These are phyloP conservation scores for Globisporangium heterothallicum DNA, from an alignment of 352 stramenopile genomes.

Conservation along the genomic window DNA sequence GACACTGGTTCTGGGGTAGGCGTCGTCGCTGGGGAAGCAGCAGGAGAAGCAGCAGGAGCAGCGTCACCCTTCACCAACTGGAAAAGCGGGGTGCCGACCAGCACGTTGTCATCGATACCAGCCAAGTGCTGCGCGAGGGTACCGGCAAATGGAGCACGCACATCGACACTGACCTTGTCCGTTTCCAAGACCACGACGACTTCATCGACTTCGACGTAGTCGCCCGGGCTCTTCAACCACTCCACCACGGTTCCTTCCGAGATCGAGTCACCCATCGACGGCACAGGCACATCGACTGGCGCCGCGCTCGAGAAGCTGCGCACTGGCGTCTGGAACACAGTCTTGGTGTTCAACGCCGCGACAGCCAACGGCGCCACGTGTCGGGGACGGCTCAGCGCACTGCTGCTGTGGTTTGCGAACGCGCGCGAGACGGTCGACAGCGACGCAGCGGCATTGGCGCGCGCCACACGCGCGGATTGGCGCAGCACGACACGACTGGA, in stretches of 20 bases:
- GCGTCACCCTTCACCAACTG: conserved; percentile 85
- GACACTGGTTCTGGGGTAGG: conserved; percentile 13
- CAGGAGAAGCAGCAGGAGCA: conserved; percentile 14
- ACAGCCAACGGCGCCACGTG: not conserved
- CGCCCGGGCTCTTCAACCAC: conserved; percentile 91
- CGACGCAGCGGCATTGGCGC: conserved; percentile 15
- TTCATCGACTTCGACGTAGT: conserved; percentile 92
- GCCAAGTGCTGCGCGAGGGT: conserved; percentile 88
- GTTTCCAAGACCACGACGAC: conserved; percentile 98
- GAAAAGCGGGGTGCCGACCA: conserved; percentile 92
- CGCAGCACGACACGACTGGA: conserved; percentile 18
- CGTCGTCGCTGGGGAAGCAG: conserved; percentile 14
- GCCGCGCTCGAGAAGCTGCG: conserved; percentile 34
- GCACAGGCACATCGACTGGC: conserved; percentile 60
- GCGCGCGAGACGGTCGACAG: conserved; percentile 8
- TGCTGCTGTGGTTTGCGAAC: not conserved
- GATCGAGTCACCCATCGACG: conserved; percentile 94
- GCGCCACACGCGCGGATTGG: conserved; percentile 14
- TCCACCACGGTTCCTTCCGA: conserved; percentile 97
- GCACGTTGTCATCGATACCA: conserved; percentile 91
- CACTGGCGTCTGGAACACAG: conserved; percentile 7
- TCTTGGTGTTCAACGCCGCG: not conserved
- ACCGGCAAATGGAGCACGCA: conserved; percentile 82
- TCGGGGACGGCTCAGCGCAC: not conserved
- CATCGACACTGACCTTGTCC: conserved; percentile 95